Percentiles rank a stretch among this genome's conserved stretches.
phyloP scores from a whole-genome alignment of 331 rosid species.

The Quercus lobata region DNA sequence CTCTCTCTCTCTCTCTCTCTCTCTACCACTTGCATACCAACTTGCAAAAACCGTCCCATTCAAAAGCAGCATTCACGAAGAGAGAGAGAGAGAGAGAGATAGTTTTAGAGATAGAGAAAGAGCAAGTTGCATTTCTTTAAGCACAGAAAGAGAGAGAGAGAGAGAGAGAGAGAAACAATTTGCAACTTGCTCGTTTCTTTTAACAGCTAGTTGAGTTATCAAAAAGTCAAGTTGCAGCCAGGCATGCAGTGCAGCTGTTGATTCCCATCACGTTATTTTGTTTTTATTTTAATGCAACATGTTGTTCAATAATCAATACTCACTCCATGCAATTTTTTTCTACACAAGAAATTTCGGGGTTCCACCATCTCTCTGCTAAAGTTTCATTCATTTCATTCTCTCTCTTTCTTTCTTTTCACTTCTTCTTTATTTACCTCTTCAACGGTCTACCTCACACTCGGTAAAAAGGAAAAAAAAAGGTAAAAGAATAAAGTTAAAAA shows the following conservation, averaged over 20 bases:
- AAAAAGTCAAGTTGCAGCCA: conserved; percentile 23
- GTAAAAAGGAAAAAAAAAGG: no score
- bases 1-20: conserved; percentile 13
- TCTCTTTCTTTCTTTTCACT: neutral
- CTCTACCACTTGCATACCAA: conserved; percentile 46
- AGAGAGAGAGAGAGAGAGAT: neutral
- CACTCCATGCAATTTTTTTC: neutral
- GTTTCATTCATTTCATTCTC: neutral
- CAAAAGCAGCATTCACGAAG: conserved; percentile 4
- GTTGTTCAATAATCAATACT: neutral
- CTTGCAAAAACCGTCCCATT: conserved; percentile 36
- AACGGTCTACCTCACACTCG: neutral
- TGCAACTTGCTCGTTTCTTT: conserved; percentile 38
- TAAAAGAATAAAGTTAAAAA: no score
- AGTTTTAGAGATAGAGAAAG: neutral
- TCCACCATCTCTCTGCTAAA: neutral
- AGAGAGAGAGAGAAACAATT: conserved; percentile 1
- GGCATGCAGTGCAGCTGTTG: neutral
- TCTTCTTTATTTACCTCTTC: neutral
- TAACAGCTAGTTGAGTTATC: neutral
- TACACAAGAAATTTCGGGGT: neutral
- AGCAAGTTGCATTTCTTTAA: conserved; percentile 24
- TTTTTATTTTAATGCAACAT: neutral
- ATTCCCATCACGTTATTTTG: conserved; percentile 24
- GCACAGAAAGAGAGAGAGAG: neutral